Evolutionary conservation across 192 early-diverging fungal genomes (phyloP).

Genomic region (Linnemannia exigua): DNA sequence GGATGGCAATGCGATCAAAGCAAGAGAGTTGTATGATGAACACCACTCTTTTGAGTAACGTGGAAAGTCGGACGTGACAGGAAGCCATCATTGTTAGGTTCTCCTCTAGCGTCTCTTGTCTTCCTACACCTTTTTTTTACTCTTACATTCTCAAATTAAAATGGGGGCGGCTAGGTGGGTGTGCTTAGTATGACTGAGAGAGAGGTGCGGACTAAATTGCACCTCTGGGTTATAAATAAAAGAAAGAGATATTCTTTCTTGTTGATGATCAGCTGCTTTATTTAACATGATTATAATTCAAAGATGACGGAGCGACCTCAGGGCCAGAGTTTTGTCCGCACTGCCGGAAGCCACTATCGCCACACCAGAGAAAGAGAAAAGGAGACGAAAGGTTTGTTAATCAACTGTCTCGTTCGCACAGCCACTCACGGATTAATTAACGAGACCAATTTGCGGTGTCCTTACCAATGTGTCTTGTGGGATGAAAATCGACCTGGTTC

Average conservation of each 20-base stretch:
- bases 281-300: neutral
- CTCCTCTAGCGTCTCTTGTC: neutral
- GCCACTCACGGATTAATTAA: neutral
- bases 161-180: neutral
- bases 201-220: neutral
- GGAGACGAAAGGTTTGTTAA: neutral
- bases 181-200: neutral
- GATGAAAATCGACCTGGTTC: neutral
- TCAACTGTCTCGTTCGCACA: neutral
- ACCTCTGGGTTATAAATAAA: neutral
- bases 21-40: neutral
- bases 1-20: neutral
- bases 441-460: neutral
- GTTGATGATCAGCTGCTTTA: neutral
- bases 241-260: too few relatives aligned
- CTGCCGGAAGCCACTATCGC: neutral
- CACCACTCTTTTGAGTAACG: neutral
- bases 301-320: neutral
- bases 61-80: neutral
- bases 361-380: neutral
- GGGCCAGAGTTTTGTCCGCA: neutral
- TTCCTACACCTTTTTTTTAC: neutral
- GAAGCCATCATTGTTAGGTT: neutral
- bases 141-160: neutral
- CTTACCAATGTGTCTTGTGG: neutral